These are phyloP conservation scores for Fusarium incarnatum DNA, from an alignment of 2,329 filamentous ascomycete genomes.

Conservation along the genomic window DNA sequence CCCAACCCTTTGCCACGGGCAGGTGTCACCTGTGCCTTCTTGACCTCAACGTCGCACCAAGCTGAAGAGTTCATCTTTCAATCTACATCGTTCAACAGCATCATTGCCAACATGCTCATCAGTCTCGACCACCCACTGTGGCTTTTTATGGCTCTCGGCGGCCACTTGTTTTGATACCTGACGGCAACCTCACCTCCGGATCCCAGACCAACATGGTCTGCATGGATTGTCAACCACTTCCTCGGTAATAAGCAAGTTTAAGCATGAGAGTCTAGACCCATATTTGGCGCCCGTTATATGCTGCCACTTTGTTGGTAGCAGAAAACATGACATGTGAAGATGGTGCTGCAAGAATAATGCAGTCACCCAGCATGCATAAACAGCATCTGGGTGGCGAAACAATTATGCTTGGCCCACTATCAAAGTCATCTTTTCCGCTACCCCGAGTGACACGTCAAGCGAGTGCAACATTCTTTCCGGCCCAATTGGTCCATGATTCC, in stretches of 20 bases:
- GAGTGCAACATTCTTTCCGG: not conserved
- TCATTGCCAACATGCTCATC: too few relatives aligned
- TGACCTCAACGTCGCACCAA: too few relatives aligned
- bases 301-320: not conserved
- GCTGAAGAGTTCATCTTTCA: too few relatives aligned
- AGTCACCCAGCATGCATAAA: too few relatives aligned
- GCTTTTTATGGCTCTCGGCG: too few relatives aligned
- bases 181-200: too few relatives aligned
- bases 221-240: not conserved
- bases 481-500: not conserved
- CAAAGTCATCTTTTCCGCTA: not conserved
- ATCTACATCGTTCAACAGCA: too few relatives aligned
- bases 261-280: not conserved
- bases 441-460: not conserved
- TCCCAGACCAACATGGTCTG: not conserved
- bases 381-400: accelerated
- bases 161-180: too few relatives aligned
- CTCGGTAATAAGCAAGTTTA: not conserved
- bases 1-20: too few relatives aligned
- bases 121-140: too few relatives aligned
- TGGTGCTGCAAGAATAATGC: too few relatives aligned
- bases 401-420: accelerated
- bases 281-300: not conserved
- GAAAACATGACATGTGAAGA: not conserved
- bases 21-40: too few relatives aligned